A percentile compares a stretch with the other conserved stretches of the same genome.
phyloP scores from a whole-genome alignment of 495 filamentous ascomycete genomes.

The Rusavskia elegans region DNA sequence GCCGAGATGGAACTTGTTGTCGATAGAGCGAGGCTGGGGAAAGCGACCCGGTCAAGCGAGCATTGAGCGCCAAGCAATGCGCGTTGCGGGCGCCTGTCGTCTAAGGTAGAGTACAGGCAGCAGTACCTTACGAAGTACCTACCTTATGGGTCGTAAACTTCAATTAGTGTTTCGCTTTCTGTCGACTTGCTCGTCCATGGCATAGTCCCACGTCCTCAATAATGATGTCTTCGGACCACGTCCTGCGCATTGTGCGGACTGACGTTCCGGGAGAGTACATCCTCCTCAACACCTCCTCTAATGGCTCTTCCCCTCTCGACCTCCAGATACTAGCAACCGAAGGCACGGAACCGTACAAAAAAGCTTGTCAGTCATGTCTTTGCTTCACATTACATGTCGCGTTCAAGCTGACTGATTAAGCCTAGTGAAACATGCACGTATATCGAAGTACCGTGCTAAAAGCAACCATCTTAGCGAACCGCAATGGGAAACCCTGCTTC shows the following conservation, averaged over 20 bases:
- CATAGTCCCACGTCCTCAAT: too few relatives aligned
- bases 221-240: constrained; percentile 16
- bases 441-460: constrained; percentile 31
- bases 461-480: constrained; percentile 35
- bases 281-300: constrained; percentile 37
- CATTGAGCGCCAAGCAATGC: not conserved
- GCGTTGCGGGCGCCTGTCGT: too few relatives aligned
- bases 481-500: constrained; percentile 40
- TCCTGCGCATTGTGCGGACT: constrained; percentile 39
- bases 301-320: constrained; percentile 34
- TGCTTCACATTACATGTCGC: constrained; percentile 3
- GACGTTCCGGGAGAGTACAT: constrained; percentile 37
- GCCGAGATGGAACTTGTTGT: not conserved
- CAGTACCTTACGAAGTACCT: too few relatives aligned
- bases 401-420: constrained; percentile 10
- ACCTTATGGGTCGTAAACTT: not conserved
- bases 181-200: too few relatives aligned
- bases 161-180: not conserved
- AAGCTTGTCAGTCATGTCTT: constrained; percentile 31
- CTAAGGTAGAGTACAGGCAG: too few relatives aligned
- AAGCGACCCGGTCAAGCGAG: constrained; percentile 1
- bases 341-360: constrained; percentile 40
- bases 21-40: constrained; percentile 14
- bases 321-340: constrained; percentile 55
- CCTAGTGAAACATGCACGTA: constrained; percentile 30